phyloP scores from a whole-genome alignment of 2,329 filamentous ascomycete species.

The Paecilomyces sp. region DNA sequence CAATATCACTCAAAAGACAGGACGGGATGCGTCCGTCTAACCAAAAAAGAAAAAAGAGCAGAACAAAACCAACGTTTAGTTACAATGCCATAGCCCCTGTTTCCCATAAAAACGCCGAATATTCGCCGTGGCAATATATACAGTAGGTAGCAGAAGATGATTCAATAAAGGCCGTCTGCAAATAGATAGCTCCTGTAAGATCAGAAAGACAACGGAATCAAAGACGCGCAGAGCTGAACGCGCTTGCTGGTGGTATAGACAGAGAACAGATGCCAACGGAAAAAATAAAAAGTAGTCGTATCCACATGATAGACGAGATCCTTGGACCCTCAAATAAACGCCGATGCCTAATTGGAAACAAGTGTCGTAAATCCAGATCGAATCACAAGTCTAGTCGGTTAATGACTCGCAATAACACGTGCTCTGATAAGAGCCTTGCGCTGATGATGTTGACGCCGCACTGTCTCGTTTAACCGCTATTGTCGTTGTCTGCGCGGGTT shows the following conservation, averaged over 20 bases:
- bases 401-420: constrained; percentile 29
- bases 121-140: not conserved
- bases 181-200: not conserved
- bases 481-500: constrained; percentile 26
- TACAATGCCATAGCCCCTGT: not conserved
- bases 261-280: not conserved
- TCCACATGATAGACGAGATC: not conserved
- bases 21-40: not conserved
- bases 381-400: constrained; percentile 21
- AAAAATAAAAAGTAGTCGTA: not conserved
- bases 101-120: not conserved
- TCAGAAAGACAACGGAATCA: not conserved
- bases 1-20: not conserved
- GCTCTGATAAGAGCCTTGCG: constrained; percentile 25
- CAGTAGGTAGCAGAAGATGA: not conserved
- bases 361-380: not conserved
- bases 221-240: not conserved
- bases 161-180: not conserved
- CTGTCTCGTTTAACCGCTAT: constrained; percentile 20
- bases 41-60: not conserved
- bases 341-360: not conserved
- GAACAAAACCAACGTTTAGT: not conserved
- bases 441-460: constrained; percentile 27
- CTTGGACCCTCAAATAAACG: not conserved
- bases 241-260: not conserved